Evolutionary conservation across 2,329 filamentous ascomycete genomes (phyloP), one percentile per base, ranked within the genome.

Genomic region (Metarhizium guizhouense): DNA sequence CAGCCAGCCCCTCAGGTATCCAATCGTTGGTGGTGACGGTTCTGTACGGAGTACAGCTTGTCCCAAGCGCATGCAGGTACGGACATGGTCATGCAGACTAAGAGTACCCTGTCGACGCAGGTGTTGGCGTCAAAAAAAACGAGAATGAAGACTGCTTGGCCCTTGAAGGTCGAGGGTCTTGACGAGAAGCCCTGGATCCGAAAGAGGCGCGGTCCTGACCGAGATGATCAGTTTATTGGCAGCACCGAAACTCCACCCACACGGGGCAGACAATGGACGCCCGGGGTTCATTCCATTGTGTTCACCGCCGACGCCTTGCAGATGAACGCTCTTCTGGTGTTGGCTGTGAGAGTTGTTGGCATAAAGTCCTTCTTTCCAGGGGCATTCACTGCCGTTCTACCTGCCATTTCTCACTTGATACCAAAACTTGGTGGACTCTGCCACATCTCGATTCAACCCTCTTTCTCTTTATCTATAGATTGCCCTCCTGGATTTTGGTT

Each of bases 401-500:
- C 13, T 8, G 34, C 6, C 25, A 25, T 36, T 13, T 36, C 34
- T 13, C 34, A 10, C 13, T n/a, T n/a, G 25, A 47, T 18, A 47
- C 6, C 20, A 2, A 20, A 47, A 29, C n/a, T 14, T n/a, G 7
- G 7, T 10, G n/a, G n/a, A 25, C 25, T 25, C 43, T 25, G 6
- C 20, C 43, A 20, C 43, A 25, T 4, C 45, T 25, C 16, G 10
- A 3, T 16, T 47, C 16, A 8, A 4, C 30, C 29, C 40, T 43
- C 32, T 16, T 52, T 61, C 54, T 60, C 60, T 60, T 59, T 54
- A 56, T 58, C 58, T 61, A 51, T 32, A 52, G 58, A 62, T 54
- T 56, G 60, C 58, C 52, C 51, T 55, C 52, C 56, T 54, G 10
- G 48, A 25, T 49, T 25, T 56, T 50, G 40, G 13, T 45, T 42